Evolutionary conservation across 83 land plant genomes (phyloP).

Genomic region (Picea engelmannii): DNA sequence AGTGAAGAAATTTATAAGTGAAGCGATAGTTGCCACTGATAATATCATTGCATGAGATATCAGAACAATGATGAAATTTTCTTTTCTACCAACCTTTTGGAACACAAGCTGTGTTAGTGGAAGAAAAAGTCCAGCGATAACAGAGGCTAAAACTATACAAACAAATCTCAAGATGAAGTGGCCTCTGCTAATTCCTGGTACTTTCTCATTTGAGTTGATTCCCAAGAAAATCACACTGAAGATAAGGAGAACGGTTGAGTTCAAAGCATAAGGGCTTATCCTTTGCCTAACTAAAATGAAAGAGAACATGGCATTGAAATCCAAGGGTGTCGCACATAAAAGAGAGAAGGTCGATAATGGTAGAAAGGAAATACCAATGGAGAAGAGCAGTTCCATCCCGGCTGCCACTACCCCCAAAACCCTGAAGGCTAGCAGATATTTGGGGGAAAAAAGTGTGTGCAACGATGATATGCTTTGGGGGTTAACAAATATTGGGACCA

Average conservation of each 20-base stretch:
- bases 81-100: no score
- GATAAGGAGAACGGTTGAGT: constrained; percentile 1
- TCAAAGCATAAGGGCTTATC: neutral
- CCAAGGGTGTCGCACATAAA: constrained; percentile 22
- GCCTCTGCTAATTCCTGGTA: neutral
- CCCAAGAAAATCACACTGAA: neutral
- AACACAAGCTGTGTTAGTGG: constrained; percentile 8
- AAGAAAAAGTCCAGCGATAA: constrained; percentile 2
- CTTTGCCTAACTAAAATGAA: neutral
- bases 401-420: constrained; percentile 24
- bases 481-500: neutral
- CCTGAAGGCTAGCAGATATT: neutral
- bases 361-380: constrained; percentile 27
- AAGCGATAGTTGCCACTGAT: neutral
- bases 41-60: neutral
- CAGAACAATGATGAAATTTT: neutral
- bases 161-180: constrained; percentile 1
- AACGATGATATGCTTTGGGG: neutral
- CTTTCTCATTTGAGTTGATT: neutral
- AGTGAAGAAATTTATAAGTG: no score
- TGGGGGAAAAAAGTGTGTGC: neutral
- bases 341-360: constrained; percentile 41
- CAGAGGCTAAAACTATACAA: neutral
- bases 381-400: constrained; percentile 30
- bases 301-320: constrained; percentile 9